These are phyloP conservation scores for Lunasporangiospora selenospora DNA, from an alignment of 192 early-diverging fungal genomes.

Conservation along the genomic window DNA sequence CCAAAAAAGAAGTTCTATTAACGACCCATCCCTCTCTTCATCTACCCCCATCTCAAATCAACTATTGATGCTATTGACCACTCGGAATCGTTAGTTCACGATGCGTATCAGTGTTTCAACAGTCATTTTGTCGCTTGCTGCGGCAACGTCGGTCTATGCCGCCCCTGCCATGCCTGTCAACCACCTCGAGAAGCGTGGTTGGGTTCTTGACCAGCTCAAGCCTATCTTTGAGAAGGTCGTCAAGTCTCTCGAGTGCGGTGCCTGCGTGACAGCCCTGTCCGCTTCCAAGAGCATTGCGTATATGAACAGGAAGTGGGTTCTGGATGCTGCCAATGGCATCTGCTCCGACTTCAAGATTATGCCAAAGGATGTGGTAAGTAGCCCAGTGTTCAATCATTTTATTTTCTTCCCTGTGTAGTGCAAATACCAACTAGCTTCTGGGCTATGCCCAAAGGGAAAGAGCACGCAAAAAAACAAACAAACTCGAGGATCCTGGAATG, in stretches of 20 bases:
- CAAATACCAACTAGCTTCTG: too few relatives aligned
- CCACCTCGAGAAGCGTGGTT: slow-evolving; percentile 36
- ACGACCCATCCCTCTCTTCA: too few relatives aligned
- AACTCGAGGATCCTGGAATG: too few relatives aligned
- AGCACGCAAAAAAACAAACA: too few relatives aligned
- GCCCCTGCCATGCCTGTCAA: slow-evolving; percentile 12
- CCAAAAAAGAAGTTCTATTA: too few relatives aligned
- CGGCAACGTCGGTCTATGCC: slow-evolving; percentile 29
- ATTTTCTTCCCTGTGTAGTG: too few relatives aligned
- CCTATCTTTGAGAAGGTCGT: slow-evolving; percentile 29
- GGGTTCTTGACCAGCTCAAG: slow-evolving; percentile 22
- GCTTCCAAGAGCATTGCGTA: slow-evolving; percentile 52
- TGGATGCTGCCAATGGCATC: slow-evolving; percentile 35
- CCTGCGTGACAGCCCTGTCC: slow-evolving; percentile 51
- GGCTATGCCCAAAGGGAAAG: too few relatives aligned
- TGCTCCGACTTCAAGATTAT: slow-evolving; percentile 44
- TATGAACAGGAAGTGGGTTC: slow-evolving; percentile 49
- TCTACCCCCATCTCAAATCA: too few relatives aligned
- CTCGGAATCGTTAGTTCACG: too few relatives aligned
- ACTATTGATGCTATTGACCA: too few relatives aligned
- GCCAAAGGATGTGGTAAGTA: slow-evolving; percentile 52
- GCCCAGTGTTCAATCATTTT: slow-evolving; percentile 8
- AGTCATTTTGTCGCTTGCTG: slow-evolving; percentile 30
- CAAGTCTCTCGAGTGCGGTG: slow-evolving; percentile 47
- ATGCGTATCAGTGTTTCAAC: slow-evolving; percentile 34